Evolutionary conservation across 2,329 filamentous ascomycete species (phyloP), one percentile per base, ranked within the genome.

Genomic region (Keithomyces neogunnii): DNA sequence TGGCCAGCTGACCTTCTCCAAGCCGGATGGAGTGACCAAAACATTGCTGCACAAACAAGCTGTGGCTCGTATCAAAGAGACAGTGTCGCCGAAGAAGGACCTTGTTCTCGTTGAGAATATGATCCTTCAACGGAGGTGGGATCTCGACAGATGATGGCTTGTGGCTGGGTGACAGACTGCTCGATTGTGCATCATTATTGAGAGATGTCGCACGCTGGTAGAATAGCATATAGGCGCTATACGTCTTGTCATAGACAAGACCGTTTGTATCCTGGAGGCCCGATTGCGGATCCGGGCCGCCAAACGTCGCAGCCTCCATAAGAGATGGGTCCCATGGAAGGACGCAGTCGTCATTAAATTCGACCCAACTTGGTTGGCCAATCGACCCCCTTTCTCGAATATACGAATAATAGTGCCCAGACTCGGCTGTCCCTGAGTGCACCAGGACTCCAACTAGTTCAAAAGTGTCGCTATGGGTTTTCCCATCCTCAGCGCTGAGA

Each of bases 181-280:
- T 26, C 2, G 40, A n/a, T 9, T 9, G 33, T 5, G 50, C 31
- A 28, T 42, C 50, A 13, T 68, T 66, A 19, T 74, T 72, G 51
- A 91, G 74, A 4, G 81, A 80, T 0, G 84, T 84, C 3, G 84
- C 80, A 47, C 93, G 83, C 66, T 96, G 88, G 66, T 99, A 99
- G 67, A 99, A 97, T 7, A 99, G 77, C 88, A 99, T 97, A 67
- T 99, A 99, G 10, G 92, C 93, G 65, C 89, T 97, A 73, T 85
- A 85, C 4, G 80, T 78, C 67, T 91, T 92, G 60, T 84, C 80
- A 56, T 77, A 82, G 0, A 73, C 58, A 19, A 74, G 64, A 53
- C 71, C 70, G 59, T 72, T 68, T 47, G 60, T 62, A 54, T 78
- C 70, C 60, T 74, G 71, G 55, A 76, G 60, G 53, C 70, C 57